phyloP scores from a whole-genome alignment of 2,329 filamentous ascomycete genomes.

The Fusarium bactridioides region DNA sequence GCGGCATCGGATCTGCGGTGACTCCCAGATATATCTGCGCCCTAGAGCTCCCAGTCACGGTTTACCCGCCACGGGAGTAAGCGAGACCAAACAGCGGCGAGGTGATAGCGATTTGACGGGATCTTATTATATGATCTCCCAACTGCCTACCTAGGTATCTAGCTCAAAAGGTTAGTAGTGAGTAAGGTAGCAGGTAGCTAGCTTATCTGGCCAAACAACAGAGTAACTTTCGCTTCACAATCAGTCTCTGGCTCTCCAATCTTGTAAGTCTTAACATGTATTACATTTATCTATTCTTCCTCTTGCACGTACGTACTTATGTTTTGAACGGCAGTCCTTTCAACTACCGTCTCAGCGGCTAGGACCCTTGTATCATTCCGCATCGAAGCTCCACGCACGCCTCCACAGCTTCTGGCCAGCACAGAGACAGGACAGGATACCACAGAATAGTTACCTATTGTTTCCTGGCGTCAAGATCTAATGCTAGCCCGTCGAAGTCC shows the following conservation, averaged over 20 bases:
- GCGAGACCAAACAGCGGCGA: conserved; percentile 6
- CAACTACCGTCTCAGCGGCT: conserved; percentile 11
- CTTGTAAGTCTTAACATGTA: neutral
- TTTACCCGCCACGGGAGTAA: neutral
- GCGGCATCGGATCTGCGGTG: conserved; percentile 17
- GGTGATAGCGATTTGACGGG: neutral
- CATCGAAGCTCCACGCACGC: conserved; percentile 23
- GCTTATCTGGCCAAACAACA: conserved; percentile 6
- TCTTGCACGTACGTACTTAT: neutral
- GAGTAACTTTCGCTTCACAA: neutral
- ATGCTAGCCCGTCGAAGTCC: conserved; percentile 35
- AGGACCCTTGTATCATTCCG: conserved; percentile 11
- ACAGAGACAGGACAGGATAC: neutral
- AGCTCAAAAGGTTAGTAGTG: neutral
- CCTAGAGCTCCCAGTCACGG: neutral
- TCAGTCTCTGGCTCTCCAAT: neutral
- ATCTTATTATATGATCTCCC: conserved; percentile 10
- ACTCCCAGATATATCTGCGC: neutral
- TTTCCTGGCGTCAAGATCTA: neutral
- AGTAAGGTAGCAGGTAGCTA: neutral
- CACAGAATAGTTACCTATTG: neutral
- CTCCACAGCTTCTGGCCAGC: conserved; percentile 7
- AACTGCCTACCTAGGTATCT: neutral
- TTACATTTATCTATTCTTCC: neutral
- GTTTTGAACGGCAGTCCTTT: neutral